Evolutionary conservation across 352 stramenopile species (phyloP).

Genomic region (Pythium phragmitis): DNA sequence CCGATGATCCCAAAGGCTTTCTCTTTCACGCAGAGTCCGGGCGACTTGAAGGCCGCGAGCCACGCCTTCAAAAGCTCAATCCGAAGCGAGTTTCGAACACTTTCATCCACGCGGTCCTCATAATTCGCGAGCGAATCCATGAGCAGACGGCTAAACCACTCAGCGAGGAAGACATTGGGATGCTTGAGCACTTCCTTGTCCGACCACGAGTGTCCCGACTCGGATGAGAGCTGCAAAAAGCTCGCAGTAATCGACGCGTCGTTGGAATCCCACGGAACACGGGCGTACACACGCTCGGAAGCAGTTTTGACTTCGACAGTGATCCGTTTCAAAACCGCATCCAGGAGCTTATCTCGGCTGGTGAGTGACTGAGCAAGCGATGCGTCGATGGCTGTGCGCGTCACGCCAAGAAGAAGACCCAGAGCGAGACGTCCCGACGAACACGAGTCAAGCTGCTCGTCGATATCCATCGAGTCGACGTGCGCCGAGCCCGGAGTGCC

Average conservation of each 20-base stretch:
- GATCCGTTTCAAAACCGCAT: conserved; percentile 59
- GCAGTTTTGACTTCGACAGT: conserved; percentile 60
- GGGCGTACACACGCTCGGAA: conserved; percentile 75
- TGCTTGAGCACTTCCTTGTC: conserved; percentile 82
- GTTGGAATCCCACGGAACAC: conserved; percentile 80
- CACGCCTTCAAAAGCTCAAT: conserved; percentile 78
- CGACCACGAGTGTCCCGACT: conserved; percentile 70
- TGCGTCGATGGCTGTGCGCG: conserved; percentile 28
- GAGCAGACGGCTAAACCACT: conserved; percentile 82
- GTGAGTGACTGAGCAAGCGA: conserved; percentile 15
- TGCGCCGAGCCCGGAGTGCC: conserved; percentile 5
- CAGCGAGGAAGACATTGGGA: conserved; percentile 83
- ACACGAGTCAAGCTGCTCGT: conserved; percentile 24
- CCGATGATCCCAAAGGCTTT: conserved; percentile 75
- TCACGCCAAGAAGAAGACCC: conserved; percentile 15
- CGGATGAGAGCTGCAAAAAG: conserved; percentile 69
- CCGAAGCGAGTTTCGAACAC: conserved; percentile 51
- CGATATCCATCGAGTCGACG: conserved; percentile 23
- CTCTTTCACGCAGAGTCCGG: conserved; percentile 86
- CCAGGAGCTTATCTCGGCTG: conserved; percentile 32
- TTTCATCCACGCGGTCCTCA: conserved; percentile 38
- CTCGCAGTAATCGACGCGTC: conserved; percentile 68
- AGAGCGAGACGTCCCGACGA: conserved; percentile 23
- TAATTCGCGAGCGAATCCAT: conserved; percentile 53
- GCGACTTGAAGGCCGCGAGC: conserved; percentile 79